Evolutionary conservation across 1,139 yeast genomes (phyloP).

Genomic region (Yamadazyma dushanensis): DNA sequence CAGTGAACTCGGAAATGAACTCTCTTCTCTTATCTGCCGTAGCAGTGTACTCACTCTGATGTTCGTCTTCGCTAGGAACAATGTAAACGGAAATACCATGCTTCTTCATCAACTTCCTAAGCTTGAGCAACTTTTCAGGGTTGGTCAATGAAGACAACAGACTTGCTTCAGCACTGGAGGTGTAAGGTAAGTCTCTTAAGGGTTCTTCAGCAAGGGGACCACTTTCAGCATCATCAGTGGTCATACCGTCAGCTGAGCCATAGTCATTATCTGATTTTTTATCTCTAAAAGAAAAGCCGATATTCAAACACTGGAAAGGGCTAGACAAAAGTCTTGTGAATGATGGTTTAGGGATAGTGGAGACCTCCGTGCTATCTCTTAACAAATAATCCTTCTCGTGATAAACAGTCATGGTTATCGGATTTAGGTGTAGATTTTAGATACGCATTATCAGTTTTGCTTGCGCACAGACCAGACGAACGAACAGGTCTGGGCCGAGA

Average conservation of each 20-base stretch:
- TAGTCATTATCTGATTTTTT: neutral
- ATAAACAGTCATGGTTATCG: constrained; percentile 3
- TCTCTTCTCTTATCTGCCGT: constrained; percentile 52
- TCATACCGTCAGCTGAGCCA: neutral
- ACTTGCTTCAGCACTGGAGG: constrained; percentile 8
- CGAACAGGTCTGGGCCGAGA: neutral
- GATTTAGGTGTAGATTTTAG: neutral
- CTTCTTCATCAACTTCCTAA: constrained; percentile 43
- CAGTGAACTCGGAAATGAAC: constrained; percentile 53
- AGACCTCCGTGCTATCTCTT: constrained; percentile 16
- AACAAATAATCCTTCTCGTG: constrained; percentile 28
- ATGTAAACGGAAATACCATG: constrained; percentile 50
- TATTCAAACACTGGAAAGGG: constrained; percentile 25
- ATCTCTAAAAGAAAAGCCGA: constrained; percentile 11
- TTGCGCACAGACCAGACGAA: neutral
- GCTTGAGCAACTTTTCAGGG: constrained; percentile 24
- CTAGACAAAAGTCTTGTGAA: constrained; percentile 23
- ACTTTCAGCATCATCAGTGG: neutral
- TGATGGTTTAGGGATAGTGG: constrained; percentile 24
- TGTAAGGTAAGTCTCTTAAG: constrained; percentile 26
- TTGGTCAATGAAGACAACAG: constrained; percentile 9
- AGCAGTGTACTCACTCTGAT: constrained; percentile 56
- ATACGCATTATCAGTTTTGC: constrained; percentile 1
- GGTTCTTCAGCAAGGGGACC: constrained; percentile 28
- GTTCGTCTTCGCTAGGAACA: constrained; percentile 62